Base-by-base conservation (phyloP, 805 yeast species). In the Saccharomycopsis guyanensis region DNA sequence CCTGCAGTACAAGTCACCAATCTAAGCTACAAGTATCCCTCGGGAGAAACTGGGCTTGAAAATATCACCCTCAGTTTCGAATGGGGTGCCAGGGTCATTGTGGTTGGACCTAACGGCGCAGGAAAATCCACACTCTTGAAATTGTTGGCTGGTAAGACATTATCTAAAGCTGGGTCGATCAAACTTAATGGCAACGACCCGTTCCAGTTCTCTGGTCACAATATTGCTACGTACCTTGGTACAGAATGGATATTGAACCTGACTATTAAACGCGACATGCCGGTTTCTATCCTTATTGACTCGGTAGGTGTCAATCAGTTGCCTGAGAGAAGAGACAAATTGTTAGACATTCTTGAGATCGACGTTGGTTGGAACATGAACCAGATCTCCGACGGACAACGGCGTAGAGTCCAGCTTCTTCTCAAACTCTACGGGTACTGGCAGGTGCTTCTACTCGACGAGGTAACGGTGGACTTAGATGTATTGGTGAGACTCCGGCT, bases 221-320 rank as follows among this genome's bases (percentile, higher is more conserved):
- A 63, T 47, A 70, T 70, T 42, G 76, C 79, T 23, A 85, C 96
- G 0, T 91, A 91, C 59, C 66, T 93, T 37, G 98, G 98, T 3
- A 93, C 97, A 0, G 98, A 93, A 59, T 93, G 98, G 98, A 96
- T 96, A 4, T 76, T 84, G 46, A 93, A 88, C 64, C 85, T 86
- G 16, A 80, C 89, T 42, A 93, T 91, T 5, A 80, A 89, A 57
- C 71, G 96, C 52, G 98, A 93, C 62, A 86, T 93, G 45, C 88
- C 95, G 0, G 97, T 93, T 7, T 71, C 80, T 16, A 76, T 83
- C 29, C 68, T 93, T 49, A 73, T 93, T 40, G 73, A 81, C 13
- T 81, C 94, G 20, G 77, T 93, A 46, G 97, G 97, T 0, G 84
- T 86, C n/a, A 80, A 80, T 27, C 75, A 72, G 31, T 86, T 66